phyloP scores from a whole-genome alignment of 78 protist genomes.

The Dictyostelium intermedium region DNA sequence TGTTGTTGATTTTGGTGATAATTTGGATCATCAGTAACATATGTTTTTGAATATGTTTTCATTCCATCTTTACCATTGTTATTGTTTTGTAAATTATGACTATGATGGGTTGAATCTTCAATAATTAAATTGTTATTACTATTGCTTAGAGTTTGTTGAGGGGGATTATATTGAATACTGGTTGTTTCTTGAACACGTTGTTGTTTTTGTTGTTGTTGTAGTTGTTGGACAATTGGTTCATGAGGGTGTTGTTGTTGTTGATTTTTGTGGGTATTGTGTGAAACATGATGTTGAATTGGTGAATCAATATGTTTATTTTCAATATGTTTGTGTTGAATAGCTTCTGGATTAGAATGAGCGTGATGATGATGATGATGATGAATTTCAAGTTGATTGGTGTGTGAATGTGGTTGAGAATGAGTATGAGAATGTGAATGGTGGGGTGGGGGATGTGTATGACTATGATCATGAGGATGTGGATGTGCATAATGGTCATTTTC shows the following conservation, averaged over 20 bases:
- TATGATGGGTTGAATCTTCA: background rate
- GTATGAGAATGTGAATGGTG: background rate
- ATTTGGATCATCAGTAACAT: background rate
- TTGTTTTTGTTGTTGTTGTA: background rate
- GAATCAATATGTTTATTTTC: background rate
- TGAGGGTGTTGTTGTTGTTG: background rate
- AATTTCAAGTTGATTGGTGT: background rate
- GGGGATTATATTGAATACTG: background rate
- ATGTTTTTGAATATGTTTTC: background rate
- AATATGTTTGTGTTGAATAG: background rate
- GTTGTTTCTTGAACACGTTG: background rate
- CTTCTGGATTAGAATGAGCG: background rate
- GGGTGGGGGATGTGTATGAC: background rate
- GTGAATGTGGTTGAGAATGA: background rate
- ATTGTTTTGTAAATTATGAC: background rate
- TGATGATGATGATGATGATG: background rate
- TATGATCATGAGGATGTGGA: background rate
- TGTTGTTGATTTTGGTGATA: background rate
- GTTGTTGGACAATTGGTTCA: background rate
- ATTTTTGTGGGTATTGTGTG: background rate
- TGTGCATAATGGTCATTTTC: background rate
- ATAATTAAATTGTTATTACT: background rate
- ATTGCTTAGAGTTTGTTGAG: background rate
- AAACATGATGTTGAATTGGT: background rate
- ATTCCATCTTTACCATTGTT: background rate